These are phyloP conservation scores for Metarhizium robertsii DNA, from an alignment of 2,329 filamentous ascomycete species.

Conservation along the genomic window DNA sequence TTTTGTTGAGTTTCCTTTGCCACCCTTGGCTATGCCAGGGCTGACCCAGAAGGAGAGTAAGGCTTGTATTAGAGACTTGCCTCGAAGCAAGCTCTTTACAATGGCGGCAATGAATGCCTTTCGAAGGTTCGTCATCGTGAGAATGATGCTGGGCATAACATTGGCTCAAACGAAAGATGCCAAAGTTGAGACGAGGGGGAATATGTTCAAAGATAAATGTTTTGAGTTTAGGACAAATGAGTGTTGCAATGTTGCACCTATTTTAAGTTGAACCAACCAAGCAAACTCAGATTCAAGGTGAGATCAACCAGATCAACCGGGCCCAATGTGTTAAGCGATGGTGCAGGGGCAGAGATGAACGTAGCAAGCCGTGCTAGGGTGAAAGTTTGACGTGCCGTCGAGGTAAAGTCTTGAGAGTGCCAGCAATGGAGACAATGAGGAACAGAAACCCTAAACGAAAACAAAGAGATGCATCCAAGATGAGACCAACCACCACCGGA, in stretches of 20 bases:
- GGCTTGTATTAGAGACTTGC: slow-evolving; percentile 50
- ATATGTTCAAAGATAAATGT: neutral
- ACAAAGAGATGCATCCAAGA: neutral
- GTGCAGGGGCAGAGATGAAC: neutral
- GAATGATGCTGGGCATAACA: slow-evolving; percentile 42
- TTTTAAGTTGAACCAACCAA: neutral
- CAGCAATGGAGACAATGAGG: neutral
- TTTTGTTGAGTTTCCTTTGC: slow-evolving; percentile 14
- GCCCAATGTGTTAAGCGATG: neutral
- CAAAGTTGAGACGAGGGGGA: slow-evolving; percentile 1
- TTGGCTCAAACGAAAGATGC: slow-evolving; percentile 10
- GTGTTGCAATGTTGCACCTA: neutral
- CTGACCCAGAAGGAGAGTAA: slow-evolving; percentile 45
- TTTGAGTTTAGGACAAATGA: neutral
- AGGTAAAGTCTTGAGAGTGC: neutral
- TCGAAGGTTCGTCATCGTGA: slow-evolving; percentile 48
- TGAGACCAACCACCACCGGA: neutral
- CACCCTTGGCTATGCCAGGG: slow-evolving; percentile 25
- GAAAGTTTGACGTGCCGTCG: neutral
- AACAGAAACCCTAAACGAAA: neutral
- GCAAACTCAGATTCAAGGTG: neutral
- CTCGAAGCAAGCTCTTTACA: slow-evolving; percentile 47
- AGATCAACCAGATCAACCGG: neutral
- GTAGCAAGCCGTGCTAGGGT: neutral
- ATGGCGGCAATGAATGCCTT: slow-evolving; percentile 44